A percentile compares a stretch with the other conserved stretches of the same genome.
phyloP scores from a whole-genome alignment of 2,329 filamentous ascomycete species.

The Arthrobotrys entomopaga region DNA sequence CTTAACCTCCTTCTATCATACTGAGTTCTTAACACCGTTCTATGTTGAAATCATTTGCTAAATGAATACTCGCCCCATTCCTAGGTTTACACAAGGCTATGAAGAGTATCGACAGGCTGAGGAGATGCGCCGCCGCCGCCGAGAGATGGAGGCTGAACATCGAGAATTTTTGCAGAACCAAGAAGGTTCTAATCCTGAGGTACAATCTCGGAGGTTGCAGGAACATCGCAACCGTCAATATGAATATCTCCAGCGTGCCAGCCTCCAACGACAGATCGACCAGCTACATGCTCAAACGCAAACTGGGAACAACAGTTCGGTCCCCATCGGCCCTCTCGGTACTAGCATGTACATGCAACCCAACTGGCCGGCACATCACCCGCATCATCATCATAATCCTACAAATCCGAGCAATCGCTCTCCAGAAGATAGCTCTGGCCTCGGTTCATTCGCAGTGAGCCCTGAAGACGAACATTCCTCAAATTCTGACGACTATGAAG shows the following conservation, averaged over 20 bases:
- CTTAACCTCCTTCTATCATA: neutral
- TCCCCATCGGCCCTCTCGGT: neutral
- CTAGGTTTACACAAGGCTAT: constrained; percentile 22
- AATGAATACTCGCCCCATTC: neutral
- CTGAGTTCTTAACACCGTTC: neutral
- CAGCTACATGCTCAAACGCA: constrained; percentile 26
- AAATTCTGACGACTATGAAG: constrained; percentile 51
- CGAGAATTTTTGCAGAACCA: constrained; percentile 29
- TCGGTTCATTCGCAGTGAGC: constrained; percentile 17
- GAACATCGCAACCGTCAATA: constrained; percentile 44
- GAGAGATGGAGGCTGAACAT: constrained; percentile 48
- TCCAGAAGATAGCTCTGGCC: constrained; percentile 17
- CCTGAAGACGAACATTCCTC: constrained; percentile 45
- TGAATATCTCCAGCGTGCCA: constrained; percentile 38
- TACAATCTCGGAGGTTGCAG: constrained; percentile 36
- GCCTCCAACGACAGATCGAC: constrained; percentile 40
- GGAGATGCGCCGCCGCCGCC: constrained; percentile 13
- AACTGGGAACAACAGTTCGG: neutral
- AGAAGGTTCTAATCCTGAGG: constrained; percentile 25
- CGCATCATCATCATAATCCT: constrained; percentile 12
- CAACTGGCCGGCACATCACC: constrained; percentile 23
- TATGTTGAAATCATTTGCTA: neutral
- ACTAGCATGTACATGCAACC: constrained; percentile 18
- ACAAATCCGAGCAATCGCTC: constrained; percentile 13
- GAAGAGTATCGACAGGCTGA: constrained; percentile 37